phyloP scores from a whole-genome alignment of 23 red algal genomes.

The Chondrus crispus region DNA sequence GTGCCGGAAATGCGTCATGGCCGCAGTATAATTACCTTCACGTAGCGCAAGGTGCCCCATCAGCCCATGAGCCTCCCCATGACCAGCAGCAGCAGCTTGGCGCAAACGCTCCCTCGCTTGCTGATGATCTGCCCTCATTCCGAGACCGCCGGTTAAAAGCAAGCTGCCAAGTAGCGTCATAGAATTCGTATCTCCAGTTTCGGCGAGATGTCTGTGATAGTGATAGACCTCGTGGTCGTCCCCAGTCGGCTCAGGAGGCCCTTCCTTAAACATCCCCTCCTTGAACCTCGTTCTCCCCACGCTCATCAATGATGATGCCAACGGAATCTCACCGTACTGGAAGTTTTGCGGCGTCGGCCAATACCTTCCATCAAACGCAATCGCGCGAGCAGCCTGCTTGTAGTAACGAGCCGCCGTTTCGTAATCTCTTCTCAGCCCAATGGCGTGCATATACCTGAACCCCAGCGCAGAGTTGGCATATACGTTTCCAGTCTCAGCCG shows the following conservation, averaged over 20 bases:
- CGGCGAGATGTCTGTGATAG: conserved; percentile 65
- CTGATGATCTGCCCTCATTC: conserved; percentile 38
- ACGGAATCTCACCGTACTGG: conserved; percentile 32
- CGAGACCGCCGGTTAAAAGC: conserved; percentile 58
- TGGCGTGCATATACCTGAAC: conserved; percentile 42
- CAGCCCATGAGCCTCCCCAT: conserved; percentile 52
- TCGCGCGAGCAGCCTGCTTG: conserved; percentile 44
- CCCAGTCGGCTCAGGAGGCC: background rate
- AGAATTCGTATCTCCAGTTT: conserved; percentile 19
- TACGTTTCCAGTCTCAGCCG: conserved; percentile 57
- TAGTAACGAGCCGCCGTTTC: conserved; percentile 37
- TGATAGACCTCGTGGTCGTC: conserved; percentile 58
- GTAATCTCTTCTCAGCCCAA: conserved; percentile 32
- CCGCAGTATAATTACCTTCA: conserved; percentile 8
- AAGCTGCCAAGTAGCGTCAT: conserved; percentile 54
- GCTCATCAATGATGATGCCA: conserved; percentile 18
- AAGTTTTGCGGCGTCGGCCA: conserved; percentile 52
- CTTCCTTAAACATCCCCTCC: background rate
- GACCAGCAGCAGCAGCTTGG: conserved; percentile 25
- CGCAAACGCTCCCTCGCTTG: conserved; percentile 35
- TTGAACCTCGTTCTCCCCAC: conserved; percentile 6
- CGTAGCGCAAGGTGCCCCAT: conserved; percentile 65
- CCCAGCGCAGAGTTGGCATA: conserved; percentile 47
- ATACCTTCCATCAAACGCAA: conserved; percentile 52
- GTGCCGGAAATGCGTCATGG: conserved; percentile 38